These are phyloP conservation scores for Epichloe festucae DNA, from an alignment of 2,329 filamentous ascomycete species.

Conservation along the genomic window DNA sequence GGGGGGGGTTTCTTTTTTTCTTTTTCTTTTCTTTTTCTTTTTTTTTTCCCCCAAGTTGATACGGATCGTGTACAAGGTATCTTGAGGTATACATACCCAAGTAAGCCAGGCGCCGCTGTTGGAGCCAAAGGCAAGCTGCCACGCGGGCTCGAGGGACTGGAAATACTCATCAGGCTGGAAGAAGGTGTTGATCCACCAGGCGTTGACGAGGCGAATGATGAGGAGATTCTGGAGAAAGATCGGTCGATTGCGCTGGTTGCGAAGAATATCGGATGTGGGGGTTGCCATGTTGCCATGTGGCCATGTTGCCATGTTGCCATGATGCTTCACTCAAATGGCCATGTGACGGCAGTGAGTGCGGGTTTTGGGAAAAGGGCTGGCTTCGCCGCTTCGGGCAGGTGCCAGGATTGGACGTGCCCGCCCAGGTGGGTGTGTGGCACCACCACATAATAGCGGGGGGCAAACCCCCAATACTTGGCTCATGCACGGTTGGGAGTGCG, in stretches of 20 bases:
- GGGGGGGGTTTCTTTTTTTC: not conserved
- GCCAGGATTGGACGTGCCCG: not conserved
- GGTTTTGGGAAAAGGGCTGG: not conserved
- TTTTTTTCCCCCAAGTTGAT: not conserved
- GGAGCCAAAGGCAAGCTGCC: constrained; percentile 71
- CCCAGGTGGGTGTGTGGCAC: constrained; percentile 7
- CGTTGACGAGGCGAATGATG: constrained; percentile 66
- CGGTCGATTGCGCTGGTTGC: constrained; percentile 9
- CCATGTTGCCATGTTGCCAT: constrained; percentile 9
- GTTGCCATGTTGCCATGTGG: constrained; percentile 8
- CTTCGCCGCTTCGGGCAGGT: no score
- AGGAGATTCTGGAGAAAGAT: constrained; percentile 32
- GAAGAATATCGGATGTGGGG: constrained; percentile 10
- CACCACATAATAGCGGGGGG: no score
- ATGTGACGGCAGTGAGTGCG: not conserved
- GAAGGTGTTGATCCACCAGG: constrained; percentile 69
- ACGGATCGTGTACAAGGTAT: constrained; percentile 7
- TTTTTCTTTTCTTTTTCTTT: not conserved
- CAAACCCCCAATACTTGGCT: not conserved
- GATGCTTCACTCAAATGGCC: constrained; percentile 2
- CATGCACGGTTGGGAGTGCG: not conserved
- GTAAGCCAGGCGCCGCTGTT: constrained; percentile 81
- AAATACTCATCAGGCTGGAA: constrained; percentile 99
- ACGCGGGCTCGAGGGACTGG: constrained; percentile 88
- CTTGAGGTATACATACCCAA: constrained; percentile 52